Conservation (phyloP, 805 yeast genomes). For the Starmerella vitae region DNA sequence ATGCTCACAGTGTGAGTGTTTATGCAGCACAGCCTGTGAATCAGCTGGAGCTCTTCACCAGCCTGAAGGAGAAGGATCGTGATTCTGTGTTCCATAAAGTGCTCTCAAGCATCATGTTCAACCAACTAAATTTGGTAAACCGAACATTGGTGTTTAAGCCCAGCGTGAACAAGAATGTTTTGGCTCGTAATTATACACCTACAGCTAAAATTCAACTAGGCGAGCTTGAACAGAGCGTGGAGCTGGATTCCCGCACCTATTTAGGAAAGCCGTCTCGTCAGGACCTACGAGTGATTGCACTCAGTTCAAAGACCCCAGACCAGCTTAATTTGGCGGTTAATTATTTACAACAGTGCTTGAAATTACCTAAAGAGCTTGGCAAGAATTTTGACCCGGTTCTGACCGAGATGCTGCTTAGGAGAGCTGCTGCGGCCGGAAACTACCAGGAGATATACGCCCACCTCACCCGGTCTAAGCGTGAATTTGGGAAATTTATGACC, state of each 20-base stretch:
- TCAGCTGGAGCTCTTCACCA: conserved; percentile 7
- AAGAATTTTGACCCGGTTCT: conserved; percentile 16
- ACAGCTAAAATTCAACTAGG: conserved; percentile 4
- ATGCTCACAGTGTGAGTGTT: conserved; percentile 1
- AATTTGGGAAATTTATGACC: conserved; percentile 3
- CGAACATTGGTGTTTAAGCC: conserved; percentile 23
- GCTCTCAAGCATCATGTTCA: conserved; percentile 15
- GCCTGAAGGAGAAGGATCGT: conserved; percentile 11
- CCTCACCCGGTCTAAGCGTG: conserved; percentile 3
- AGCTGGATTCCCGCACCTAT: conserved; percentile 17
- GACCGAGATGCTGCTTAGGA: conserved; percentile 17
- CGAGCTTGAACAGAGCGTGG: neutral
- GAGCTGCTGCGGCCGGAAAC: conserved; percentile 21
- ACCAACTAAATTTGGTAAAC: conserved; percentile 15
- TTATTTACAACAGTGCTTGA: conserved; percentile 16
- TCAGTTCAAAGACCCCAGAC: conserved; percentile 13
- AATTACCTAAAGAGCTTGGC: conserved; percentile 8
- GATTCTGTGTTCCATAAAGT: conserved; percentile 10
- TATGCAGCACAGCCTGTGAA: conserved; percentile 6
- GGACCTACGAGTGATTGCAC: conserved; percentile 17
- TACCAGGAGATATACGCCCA: conserved; percentile 9
- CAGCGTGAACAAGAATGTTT: conserved; percentile 7
- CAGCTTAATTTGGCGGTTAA: conserved; percentile 15
- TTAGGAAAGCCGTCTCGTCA: conserved; percentile 21
- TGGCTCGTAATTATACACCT: conserved; percentile 4